Evolutionary conservation across 2,329 filamentous ascomycete genomes (phyloP), one percentile per base, ranked within the genome.

Genomic region (Thielaviopsis cerberus): DNA sequence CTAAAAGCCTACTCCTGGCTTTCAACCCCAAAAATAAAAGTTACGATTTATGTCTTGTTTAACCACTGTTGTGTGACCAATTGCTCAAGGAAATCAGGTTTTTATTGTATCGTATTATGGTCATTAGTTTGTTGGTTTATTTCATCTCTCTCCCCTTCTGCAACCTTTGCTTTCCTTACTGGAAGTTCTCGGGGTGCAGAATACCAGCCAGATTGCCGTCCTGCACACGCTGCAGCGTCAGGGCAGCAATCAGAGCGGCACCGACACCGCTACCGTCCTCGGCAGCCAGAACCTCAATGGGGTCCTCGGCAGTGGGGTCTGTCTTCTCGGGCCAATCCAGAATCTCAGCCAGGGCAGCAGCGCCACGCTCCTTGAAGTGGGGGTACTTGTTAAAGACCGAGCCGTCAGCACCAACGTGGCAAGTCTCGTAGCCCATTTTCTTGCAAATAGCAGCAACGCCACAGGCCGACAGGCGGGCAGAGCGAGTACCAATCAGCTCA

Each of bases 341-440:
- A 63, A 98, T 96, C 76, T 98, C 92, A 58, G 88, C 83, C 57
- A 98, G 79, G 26, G 92, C 92, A 69, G 84, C 78, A 15, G 92
- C 91, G 58, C 91, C 90, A 57, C 92, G 85, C 59, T 83, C 81
- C 77, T 96, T 96, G 80, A 98, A 98, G 73, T 95, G 86, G 13
- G 92, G 92, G 73, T 98, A 98, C 71, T 97, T 97, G 78, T 95
- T 96, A 76, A 98, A 98, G 57, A 98, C 91, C 20, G 88, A 94
- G 41, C 92, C 92, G 68, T 98, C 92, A 55, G 92, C 92, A 65
- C 92, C 92, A 50, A 98, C 92, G 70, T 97, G 92, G 74, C 88
- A 94, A 41, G 80, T 78, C 67, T 85, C 73, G 71, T 90, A 91
- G 64, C 81, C 79, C 80, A 96, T 97, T 83, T 97, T 97, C 74